These are phyloP conservation scores for Calonectria leucothoes DNA, from an alignment of 2,329 filamentous ascomycete species.

Conservation along the genomic window DNA sequence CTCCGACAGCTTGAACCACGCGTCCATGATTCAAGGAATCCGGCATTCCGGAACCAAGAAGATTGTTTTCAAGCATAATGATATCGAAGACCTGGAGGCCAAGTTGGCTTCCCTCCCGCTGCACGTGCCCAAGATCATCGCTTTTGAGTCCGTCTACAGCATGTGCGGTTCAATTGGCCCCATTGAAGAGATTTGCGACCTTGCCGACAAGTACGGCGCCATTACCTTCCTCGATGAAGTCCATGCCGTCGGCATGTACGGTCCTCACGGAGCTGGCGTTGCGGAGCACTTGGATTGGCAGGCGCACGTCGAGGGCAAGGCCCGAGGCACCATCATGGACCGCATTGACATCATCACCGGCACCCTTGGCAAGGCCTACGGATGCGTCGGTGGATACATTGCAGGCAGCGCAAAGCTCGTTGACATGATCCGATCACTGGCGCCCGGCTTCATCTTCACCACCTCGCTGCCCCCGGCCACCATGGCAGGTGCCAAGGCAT, in stretches of 20 bases:
- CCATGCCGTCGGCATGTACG: constrained; percentile 99
- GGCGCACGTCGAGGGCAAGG: constrained; percentile 79
- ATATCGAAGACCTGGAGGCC: constrained; percentile 89
- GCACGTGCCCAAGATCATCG: constrained; percentile 94
- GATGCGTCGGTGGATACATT: constrained; percentile 97
- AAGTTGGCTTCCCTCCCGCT: constrained; percentile 90
- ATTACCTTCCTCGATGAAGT: constrained; percentile 99
- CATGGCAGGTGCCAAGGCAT: constrained; percentile 92
- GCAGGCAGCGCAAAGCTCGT: constrained; percentile 88
- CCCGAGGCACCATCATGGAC: constrained; percentile 90
- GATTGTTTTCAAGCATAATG: constrained; percentile 99
- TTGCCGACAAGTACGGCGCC: constrained; percentile 97
- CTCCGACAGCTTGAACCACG: constrained; percentile 97
- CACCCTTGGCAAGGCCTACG: constrained; percentile 97
- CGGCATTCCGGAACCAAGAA: constrained; percentile 97
- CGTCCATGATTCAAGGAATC: constrained; percentile 99
- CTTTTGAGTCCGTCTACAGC: constrained; percentile 98
- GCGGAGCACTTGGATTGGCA: constrained; percentile 98
- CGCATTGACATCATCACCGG: constrained; percentile 98
- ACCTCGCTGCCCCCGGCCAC: constrained; percentile 95
- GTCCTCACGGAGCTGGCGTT: constrained; percentile 93
- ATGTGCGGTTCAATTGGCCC: constrained; percentile 99
- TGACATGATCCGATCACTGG: constrained; percentile 92
- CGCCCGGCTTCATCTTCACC: constrained; percentile 98
- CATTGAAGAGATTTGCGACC: constrained; percentile 94